Base-by-base conservation (phyloP, 257 asterid species). In the Dorcoceras hygrometricum region DNA sequence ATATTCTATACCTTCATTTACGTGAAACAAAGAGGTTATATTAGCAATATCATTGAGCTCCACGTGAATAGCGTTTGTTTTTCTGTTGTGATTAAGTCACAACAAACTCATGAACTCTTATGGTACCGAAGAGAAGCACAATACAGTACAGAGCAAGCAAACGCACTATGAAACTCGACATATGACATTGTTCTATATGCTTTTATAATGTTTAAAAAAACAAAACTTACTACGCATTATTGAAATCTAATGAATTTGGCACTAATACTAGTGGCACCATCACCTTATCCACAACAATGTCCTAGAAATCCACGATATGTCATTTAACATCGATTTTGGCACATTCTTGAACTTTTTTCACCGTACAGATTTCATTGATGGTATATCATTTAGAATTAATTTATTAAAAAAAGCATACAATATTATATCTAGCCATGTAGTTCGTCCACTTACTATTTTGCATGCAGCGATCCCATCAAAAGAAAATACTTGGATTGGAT, bases 321-420 rank as follows among this genome's bases (percentile, higher is more conserved):
- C 32, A 69, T 27, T 23, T 26, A 31, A 57, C 20, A 53, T 58
- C 66, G 7, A 56, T 19, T 67, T 28, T 61, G 20, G 19, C 34
- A 56, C 22, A 43, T 23, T 18, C 60, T 60, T 39, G 59, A 36
- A 61, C 43, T 66, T 60, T 25, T 29, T 32, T 29, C 68, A 26
- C 26, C 36, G 71, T 29, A 39, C 27, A 19, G 22, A 26, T 50
- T 43, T 71, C n/a, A 63, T 65, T 68, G 27, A 58, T 39, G 23
- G 20, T 5, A 39, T 64, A 28, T 22, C 5, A 24, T 57, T 58
- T 67, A 4, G 28, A 19, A 51, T 22, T 20, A 50, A 32, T 24
- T 48, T 19, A 48, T 22, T 18, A 43, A 32, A 54, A 29, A 23
- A 32, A 36, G 8, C 39, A 56, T 25, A n/a, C 6, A n/a, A 57